Evolutionary conservation across 2,329 filamentous ascomycete species (phyloP).

Genomic region (Acephala macrosclerotiorum): DNA sequence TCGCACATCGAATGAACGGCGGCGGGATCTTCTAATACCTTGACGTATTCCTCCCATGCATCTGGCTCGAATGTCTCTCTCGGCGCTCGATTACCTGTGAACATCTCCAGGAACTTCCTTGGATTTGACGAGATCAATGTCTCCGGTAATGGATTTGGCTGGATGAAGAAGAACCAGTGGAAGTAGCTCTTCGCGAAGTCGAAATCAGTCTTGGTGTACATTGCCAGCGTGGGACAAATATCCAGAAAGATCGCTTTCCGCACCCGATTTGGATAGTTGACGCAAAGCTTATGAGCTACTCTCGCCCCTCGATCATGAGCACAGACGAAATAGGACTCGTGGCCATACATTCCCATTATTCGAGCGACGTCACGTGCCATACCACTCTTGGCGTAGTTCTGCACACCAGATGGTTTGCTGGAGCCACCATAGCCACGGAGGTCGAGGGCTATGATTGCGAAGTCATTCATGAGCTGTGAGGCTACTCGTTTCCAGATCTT

Average conservation of each 20-base stretch:
- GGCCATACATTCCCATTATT: conserved; percentile 54
- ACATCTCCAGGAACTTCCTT: conserved; percentile 50
- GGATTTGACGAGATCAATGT: conserved; percentile 50
- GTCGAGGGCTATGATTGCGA: conserved; percentile 54
- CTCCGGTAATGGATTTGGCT: conserved; percentile 58
- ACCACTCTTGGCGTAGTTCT: conserved; percentile 53
- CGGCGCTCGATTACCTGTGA: conserved; percentile 28
- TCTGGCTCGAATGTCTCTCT: background rate
- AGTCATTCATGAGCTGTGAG: conserved; percentile 47
- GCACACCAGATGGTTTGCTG: conserved; percentile 16
- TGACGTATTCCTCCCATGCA: conserved; percentile 27
- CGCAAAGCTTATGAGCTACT: conserved; percentile 60
- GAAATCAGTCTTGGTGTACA: conserved; percentile 54
- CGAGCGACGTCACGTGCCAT: conserved; percentile 56
- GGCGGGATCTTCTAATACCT: conserved; percentile 43
- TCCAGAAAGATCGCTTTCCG: conserved; percentile 55
- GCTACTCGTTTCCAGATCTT: conserved; percentile 58
- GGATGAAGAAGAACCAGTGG: conserved; percentile 68
- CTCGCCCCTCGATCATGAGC: conserved; percentile 65
- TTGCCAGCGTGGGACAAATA: conserved; percentile 61
- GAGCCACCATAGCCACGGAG: conserved; percentile 56
- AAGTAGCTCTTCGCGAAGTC: conserved; percentile 58
- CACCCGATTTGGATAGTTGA: conserved; percentile 47
- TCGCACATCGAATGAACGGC: conserved; percentile 58
- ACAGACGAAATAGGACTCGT: conserved; percentile 54